Conservation (phyloP, 164 flowering plant genomes). For the Umbilicus rupestris region DNA sequence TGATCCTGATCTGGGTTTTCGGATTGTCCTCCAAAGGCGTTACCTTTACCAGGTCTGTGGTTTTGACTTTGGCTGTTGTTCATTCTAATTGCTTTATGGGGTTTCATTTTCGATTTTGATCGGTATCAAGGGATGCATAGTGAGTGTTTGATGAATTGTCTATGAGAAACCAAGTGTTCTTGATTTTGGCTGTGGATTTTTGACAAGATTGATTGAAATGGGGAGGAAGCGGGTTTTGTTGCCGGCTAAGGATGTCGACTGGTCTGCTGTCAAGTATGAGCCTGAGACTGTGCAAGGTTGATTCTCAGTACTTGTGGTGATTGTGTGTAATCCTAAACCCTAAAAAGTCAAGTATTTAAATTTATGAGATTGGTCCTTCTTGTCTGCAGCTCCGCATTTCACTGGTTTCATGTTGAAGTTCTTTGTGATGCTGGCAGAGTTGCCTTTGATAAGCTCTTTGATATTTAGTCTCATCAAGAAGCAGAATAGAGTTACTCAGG, state of each 20-base stretch:
- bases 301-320: background rate
- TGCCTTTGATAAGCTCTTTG: constrained; percentile 45
- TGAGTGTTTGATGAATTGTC: background rate
- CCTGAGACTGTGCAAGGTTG: constrained; percentile 38
- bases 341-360: no score
- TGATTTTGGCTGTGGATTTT: background rate
- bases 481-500: constrained; percentile 57
- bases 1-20: background rate
- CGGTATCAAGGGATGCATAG: background rate
- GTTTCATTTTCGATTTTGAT: no score
- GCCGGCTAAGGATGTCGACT: constrained; percentile 53
- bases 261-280: constrained; percentile 46
- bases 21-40: background rate
- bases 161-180: background rate
- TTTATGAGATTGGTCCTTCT: no score
- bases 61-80: background rate
- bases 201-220: constrained; percentile 21
- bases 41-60: background rate
- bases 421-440: constrained; percentile 49
- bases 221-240: constrained; percentile 46
- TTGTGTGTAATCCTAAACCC: background rate
- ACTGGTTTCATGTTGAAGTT: constrained; percentile 50
- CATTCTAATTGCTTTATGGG: no score
- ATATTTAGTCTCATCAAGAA: constrained; percentile 41
- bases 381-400: constrained; percentile 51